phyloP scores from a whole-genome alignment of 1,139 yeast species.

The Insectozyma bohioensis region DNA sequence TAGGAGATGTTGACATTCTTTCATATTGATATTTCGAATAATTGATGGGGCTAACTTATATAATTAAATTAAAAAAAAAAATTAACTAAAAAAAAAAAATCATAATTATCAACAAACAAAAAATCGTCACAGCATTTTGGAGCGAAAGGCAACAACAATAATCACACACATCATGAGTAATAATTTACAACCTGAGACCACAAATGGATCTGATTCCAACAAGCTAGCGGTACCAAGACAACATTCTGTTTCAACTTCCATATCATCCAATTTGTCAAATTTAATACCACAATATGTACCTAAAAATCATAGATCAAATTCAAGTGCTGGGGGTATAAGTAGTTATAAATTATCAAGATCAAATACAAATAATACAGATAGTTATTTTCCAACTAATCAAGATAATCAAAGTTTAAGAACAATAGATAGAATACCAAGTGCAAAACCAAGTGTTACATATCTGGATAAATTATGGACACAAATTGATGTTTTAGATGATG shows the following conservation, averaged over 20 bases:
- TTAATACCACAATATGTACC: conserved; percentile 8
- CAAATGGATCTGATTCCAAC: conserved; percentile 5
- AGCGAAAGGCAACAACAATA: not conserved
- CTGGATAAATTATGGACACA: conserved; percentile 87
- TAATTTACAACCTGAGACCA: conserved; percentile 7
- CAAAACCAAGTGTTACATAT: conserved; percentile 52
- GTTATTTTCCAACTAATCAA: conserved; percentile 10
- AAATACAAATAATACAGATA: conserved; percentile 24
- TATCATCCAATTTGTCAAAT: conserved; percentile 12
- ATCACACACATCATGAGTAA: conserved; percentile 4
- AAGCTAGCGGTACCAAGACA: conserved; percentile 14
- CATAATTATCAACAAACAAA: no score
- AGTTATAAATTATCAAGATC: conserved; percentile 25
- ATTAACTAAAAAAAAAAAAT: no score
- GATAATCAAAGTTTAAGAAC: conserved; percentile 35
- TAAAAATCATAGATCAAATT: conserved; percentile 2
- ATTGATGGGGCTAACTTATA: no score
- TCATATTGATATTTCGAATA: no score
- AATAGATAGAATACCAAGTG: conserved; percentile 46
- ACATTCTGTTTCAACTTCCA: conserved; percentile 12
- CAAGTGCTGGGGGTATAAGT: conserved; percentile 8
- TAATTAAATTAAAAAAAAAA: no score
- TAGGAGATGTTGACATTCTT: conserved; percentile 1
- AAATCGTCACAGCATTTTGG: no score
- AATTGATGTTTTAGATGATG: conserved; percentile 83